Evolutionary conservation across 2,329 filamentous ascomycete species (phyloP).

Genomic region (Colletotrichum sp.): DNA sequence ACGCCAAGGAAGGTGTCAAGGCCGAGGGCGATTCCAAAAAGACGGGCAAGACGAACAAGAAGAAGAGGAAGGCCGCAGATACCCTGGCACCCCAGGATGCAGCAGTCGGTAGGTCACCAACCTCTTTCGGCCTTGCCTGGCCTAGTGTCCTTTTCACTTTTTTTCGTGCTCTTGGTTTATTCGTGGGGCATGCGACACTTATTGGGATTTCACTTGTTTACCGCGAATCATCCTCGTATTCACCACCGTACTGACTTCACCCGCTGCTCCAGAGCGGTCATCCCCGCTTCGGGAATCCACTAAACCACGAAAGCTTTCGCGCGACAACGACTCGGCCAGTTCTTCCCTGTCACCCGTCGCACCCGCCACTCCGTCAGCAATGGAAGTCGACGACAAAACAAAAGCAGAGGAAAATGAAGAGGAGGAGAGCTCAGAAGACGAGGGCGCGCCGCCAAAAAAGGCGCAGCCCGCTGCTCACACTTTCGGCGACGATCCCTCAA

Average conservation of each 20-base stretch:
- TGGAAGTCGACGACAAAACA: conserved; percentile 61
- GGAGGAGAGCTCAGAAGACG: conserved; percentile 62
- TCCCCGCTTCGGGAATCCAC: conserved; percentile 57
- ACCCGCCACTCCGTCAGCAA: conserved; percentile 55
- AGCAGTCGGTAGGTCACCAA: conserved; percentile 30
- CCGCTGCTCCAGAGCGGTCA: conserved; percentile 49
- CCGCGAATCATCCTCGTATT: conserved; percentile 5
- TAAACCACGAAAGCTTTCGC: conserved; percentile 56
- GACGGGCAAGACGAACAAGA: conserved; percentile 62
- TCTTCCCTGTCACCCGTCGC: conserved; percentile 65
- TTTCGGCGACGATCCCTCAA: conserved; percentile 90
- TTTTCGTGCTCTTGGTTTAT: neutral
- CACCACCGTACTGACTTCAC: conserved; percentile 10
- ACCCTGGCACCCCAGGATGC: conserved; percentile 61
- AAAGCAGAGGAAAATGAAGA: conserved; percentile 44
- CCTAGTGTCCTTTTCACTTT: neutral
- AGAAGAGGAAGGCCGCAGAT: conserved; percentile 78
- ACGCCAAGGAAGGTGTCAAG: conserved; percentile 51
- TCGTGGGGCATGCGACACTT: conserved; percentile 9
- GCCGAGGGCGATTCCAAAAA: conserved; percentile 50
- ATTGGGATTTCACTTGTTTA: neutral
- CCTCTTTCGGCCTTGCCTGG: conserved; percentile 1
- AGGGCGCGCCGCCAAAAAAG: conserved; percentile 64
- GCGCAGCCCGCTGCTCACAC: conserved; percentile 81
- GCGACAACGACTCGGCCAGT: conserved; percentile 60